These are phyloP conservation scores for Fragaria ananassa DNA, from an alignment of 306 rosid genomes.

Conservation along the genomic window DNA sequence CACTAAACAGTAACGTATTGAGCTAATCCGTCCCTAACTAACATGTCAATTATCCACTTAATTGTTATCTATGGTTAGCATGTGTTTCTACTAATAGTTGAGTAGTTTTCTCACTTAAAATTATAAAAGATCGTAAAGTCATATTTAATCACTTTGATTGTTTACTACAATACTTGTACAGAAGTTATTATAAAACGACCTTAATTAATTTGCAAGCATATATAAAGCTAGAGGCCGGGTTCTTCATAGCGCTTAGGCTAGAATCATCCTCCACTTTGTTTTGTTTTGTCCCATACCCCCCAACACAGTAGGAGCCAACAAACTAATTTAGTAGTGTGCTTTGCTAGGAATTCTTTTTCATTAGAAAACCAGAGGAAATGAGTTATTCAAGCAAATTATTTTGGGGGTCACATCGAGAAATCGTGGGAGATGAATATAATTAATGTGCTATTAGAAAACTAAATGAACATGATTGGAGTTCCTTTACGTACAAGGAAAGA, in stretches of 20 bases:
- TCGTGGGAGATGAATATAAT: neutral
- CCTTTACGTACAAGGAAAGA: neutral
- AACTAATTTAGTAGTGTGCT: neutral
- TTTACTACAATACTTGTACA: neutral
- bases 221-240: neutral
- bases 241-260: neutral
- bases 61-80: too few relatives aligned
- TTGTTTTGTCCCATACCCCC: neutral
- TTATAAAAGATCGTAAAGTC: neutral
- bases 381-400: neutral
- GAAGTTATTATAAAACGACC: neutral
- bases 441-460: neutral
- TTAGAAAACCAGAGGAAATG: neutral
- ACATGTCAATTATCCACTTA: too few relatives aligned
- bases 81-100: too few relatives aligned
- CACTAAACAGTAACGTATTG: too few relatives aligned
- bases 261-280: conserved; percentile 1
- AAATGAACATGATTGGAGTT: neutral
- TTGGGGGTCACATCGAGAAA: neutral
- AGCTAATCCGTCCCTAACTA: too few relatives aligned
- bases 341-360: neutral
- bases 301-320: conserved; percentile 5
- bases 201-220: neutral
- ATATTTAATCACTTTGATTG: neutral
- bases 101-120: too few relatives aligned